Evolutionary conservation across 805 yeast species (phyloP).

Genomic region (Teunomyces stri): DNA sequence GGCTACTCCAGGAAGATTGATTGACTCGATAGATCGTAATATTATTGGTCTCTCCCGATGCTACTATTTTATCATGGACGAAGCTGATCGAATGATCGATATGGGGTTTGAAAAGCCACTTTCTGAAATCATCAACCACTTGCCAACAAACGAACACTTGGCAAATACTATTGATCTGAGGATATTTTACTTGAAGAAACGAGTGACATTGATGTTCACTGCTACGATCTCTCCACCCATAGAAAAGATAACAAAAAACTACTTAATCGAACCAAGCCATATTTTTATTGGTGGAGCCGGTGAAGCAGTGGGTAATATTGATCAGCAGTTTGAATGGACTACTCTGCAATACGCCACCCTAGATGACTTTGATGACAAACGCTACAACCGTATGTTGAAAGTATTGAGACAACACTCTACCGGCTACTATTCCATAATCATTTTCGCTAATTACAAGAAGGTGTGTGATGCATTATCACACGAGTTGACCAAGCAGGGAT

Average conservation of each 20-base stretch:
- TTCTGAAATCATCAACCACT: constrained; percentile 50
- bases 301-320: constrained; percentile 63
- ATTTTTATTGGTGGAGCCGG: constrained; percentile 69
- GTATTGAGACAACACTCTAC: constrained; percentile 45
- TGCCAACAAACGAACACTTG: constrained; percentile 43
- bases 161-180: constrained; percentile 28
- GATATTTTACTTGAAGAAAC: constrained; percentile 34
- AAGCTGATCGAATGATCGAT: constrained; percentile 94
- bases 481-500: constrained; percentile 41
- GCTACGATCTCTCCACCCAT: constrained; percentile 86
- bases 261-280: constrained; percentile 58
- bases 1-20: constrained; percentile 91
- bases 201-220: constrained; percentile 86
- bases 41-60: constrained; percentile 59
- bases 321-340: constrained; percentile 56
- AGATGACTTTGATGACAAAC: constrained; percentile 27
- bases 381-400: constrained; percentile 42
- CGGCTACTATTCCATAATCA: constrained; percentile 47
- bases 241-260: constrained; percentile 62
- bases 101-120: constrained; percentile 89
- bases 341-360: constrained; percentile 18
- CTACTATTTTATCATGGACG: constrained; percentile 76
- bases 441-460: constrained; percentile 77
- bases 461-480: constrained; percentile 66
- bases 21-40: constrained; percentile 75